Base-by-base conservation (phyloP, 306 rosid species). In the Luffa acutangula region DNA sequence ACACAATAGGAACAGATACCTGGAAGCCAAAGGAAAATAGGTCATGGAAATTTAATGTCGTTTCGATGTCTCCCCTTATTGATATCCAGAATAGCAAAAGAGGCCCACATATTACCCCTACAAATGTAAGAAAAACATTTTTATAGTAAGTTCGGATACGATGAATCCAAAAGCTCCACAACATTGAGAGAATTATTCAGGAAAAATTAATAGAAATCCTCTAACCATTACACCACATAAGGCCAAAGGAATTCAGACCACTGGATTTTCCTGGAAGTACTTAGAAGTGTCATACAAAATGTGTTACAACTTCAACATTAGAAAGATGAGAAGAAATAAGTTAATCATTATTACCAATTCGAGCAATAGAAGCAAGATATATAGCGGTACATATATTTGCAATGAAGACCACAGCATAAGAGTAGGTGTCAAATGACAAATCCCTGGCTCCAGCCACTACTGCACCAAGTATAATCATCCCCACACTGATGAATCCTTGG, bases 361-460 rank as follows among this genome's bases (percentile, higher is more conserved):
- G 94, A 52, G 97, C 88, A 34, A 96, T 96, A 53, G 94, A 89
- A 84, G 99, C 98, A 14, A 96, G 97, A 89, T 91, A 96, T 88
- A 91, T 83, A 76, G 99, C 97, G 49, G 99, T 93, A 77, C 90
- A 81, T 52, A 93, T 85, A 86, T 95, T 93, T 78, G 99, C 84
- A 87, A 95, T 12, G 88, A 93, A 91, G 84, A 95, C 99, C 80
- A 93, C 25, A 20, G 83, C 82, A 87, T 95, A 93, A 79, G 97
- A 91, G 87, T 93, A 84, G 82, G 88, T 86, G 81, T 95, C 97
- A 87, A 95, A 95, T 59, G 97, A 92, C 33, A 95, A 77, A 87
- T 93, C 97, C 82, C 97, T 90, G 42, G 93, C 90, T 89, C 99
- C 99, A 14, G 99, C 97, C 85, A 93, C 80, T 81, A 95, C 82